A percentile compares a stretch with the other conserved stretches of the same genome.
Conservation (phyloP, 2,329 filamentous ascomycete species). For the Orbilia brochopaga region DNA sequence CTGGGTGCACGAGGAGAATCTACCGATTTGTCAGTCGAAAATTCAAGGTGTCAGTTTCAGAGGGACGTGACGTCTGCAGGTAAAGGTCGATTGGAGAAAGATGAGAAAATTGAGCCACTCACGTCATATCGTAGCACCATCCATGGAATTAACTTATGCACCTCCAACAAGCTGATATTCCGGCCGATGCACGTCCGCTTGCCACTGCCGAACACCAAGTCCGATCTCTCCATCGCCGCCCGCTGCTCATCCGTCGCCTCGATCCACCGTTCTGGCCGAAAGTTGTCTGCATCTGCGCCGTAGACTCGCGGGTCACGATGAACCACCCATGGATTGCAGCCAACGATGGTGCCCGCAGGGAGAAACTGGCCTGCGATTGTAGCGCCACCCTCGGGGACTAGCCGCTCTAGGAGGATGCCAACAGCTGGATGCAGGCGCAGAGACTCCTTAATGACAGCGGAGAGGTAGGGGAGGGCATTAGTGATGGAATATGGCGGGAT, state of each 20-base stretch:
- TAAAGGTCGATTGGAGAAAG: too few species aligned
- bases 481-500: constrained; percentile 48
- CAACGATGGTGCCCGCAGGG: constrained; percentile 58
- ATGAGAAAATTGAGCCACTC: constrained; percentile 5
- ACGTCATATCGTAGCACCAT: constrained; percentile 69
- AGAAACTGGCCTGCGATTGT: constrained; percentile 58
- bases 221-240: constrained; percentile 63
- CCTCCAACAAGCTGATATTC: constrained; percentile 69
- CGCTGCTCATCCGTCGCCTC: constrained; percentile 57
- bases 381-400: constrained; percentile 60
- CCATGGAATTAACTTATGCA: constrained; percentile 68
- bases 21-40: constrained; percentile 55
- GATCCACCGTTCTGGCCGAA: constrained; percentile 63
- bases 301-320: constrained; percentile 59
- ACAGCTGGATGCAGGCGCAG: constrained; percentile 63
- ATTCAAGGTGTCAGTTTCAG: too few species aligned
- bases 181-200: constrained; percentile 64
- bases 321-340: constrained; percentile 60
- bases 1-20: constrained; percentile 65
- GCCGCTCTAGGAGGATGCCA: constrained; percentile 62
- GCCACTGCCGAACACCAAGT: constrained; percentile 64
- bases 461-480: constrained; percentile 60
- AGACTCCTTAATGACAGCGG: constrained; percentile 64
- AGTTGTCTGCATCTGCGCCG: constrained; percentile 60
- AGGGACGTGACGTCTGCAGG: too few species aligned